Evolutionary conservation across 768 basidiomycete species (phyloP).

Genomic region (Boletus vinaceobasis): DNA sequence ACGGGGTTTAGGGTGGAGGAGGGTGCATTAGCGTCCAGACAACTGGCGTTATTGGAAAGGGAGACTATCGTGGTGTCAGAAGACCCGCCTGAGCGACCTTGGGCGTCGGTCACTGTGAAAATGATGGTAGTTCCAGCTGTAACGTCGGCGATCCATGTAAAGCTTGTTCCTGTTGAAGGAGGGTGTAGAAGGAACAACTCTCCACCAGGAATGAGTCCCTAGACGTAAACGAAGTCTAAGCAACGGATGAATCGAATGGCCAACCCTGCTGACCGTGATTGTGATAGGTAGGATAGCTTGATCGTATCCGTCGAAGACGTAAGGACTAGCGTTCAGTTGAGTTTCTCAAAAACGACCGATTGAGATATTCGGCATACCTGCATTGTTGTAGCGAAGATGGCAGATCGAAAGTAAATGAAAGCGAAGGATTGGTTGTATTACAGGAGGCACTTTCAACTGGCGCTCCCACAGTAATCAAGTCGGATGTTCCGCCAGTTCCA

Average conservation of each 20-base stretch:
- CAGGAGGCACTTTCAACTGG: slow-evolving; percentile 44
- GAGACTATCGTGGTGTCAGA: slow-evolving; percentile 52
- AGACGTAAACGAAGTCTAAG: not conserved
- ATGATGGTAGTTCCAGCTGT: slow-evolving; percentile 55
- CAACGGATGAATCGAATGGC: not conserved
- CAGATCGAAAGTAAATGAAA: slow-evolving; percentile 48
- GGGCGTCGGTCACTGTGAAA: slow-evolving; percentile 53
- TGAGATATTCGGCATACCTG: slow-evolving; percentile 37
- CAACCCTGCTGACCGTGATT: slow-evolving; percentile 41
- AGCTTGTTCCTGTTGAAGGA: slow-evolving; percentile 35
- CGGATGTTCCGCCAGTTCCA: slow-evolving; percentile 58
- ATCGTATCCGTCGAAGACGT: slow-evolving; percentile 42
- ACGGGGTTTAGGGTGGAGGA: slow-evolving; percentile 41
- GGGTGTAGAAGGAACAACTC: slow-evolving; percentile 44
- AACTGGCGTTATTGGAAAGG: slow-evolving; percentile 45
- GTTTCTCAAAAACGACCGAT: not conserved
- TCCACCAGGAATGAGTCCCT: slow-evolving; percentile 68
- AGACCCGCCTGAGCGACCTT: slow-evolving; percentile 53
- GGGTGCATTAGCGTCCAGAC: slow-evolving; percentile 52
- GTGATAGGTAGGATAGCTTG: slow-evolving; percentile 52
- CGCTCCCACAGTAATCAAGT: slow-evolving; percentile 45
- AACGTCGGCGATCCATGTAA: slow-evolving; percentile 56
- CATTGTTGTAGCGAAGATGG: slow-evolving; percentile 58
- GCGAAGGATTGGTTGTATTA: slow-evolving; percentile 42
- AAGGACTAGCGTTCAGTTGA: slow-evolving; percentile 37